Percentiles rank a stretch among this genome's conserved stretches.
These are phyloP conservation scores for Paramyrothecium sp. DNA, from an alignment of 2,329 filamentous ascomycete species.

Conservation along the genomic window DNA sequence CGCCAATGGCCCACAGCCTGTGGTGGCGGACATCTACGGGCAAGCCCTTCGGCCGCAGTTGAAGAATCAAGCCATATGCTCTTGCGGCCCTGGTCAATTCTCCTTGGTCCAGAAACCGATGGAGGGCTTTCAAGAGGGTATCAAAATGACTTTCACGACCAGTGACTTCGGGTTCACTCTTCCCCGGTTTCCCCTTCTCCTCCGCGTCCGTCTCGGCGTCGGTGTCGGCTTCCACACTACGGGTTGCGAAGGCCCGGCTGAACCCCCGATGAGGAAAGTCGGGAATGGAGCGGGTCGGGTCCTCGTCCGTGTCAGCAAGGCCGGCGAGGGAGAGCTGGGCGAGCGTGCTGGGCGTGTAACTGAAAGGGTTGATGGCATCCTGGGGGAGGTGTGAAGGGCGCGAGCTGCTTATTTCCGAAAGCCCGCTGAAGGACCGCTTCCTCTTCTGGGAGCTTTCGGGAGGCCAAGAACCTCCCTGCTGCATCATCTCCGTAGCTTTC, in stretches of 20 bases:
- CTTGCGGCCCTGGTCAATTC: conserved; percentile 71
- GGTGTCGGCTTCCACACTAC: conserved; percentile 63
- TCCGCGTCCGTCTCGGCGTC: conserved; percentile 45
- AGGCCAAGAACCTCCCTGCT: neutral
- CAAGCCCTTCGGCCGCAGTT: conserved; percentile 39
- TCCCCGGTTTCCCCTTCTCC: conserved; percentile 10
- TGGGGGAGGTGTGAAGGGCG: conserved; percentile 21
- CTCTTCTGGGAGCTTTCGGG: conserved; percentile 12
- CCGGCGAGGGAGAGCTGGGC: conserved; percentile 54
- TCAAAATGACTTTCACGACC: conserved; percentile 51
- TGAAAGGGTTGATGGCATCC: conserved; percentile 52
- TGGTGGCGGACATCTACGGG: conserved; percentile 67
- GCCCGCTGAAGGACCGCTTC: conserved; percentile 10
- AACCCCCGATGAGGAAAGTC: conserved; percentile 52
- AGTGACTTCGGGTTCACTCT: conserved; percentile 6
- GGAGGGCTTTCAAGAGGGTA: conserved; percentile 67
- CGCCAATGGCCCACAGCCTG: conserved; percentile 78
- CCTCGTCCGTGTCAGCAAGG: conserved; percentile 43
- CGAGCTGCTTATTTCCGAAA: conserved; percentile 4
- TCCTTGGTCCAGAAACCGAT: conserved; percentile 68
- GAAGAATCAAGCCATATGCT: conserved; percentile 72
- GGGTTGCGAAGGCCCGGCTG: neutral
- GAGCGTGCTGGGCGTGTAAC: conserved; percentile 50
- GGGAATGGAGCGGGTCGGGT: conserved; percentile 34
- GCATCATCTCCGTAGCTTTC: too few relatives aligned